phyloP scores from a whole-genome alignment of 2,329 filamentous ascomycete genomes.

The Neonectria sp. region DNA sequence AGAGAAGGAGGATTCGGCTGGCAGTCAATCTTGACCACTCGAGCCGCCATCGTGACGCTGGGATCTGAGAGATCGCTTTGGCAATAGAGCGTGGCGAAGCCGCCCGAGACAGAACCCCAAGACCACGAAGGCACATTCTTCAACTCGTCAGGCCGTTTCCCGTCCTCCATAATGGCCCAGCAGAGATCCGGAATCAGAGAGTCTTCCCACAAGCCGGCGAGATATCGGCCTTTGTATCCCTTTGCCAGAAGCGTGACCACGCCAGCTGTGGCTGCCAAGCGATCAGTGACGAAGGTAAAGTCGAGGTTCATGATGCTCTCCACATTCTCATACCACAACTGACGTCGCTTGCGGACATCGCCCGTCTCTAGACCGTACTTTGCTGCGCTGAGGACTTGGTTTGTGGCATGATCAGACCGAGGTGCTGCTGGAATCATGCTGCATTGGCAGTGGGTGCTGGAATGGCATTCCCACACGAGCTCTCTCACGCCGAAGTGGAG shows the following conservation, averaged over 20 bases:
- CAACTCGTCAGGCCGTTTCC: conserved; percentile 24
- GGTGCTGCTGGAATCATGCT: conserved; percentile 16
- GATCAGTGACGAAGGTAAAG: conserved; percentile 33
- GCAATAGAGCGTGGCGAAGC: conserved; percentile 30
- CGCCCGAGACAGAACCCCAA: conserved; percentile 33
- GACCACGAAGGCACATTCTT: conserved; percentile 35
- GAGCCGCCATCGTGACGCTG: conserved; percentile 5
- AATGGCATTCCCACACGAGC: conserved; percentile 38
- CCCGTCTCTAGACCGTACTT: conserved; percentile 16
- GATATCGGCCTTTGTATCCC: conserved; percentile 21
- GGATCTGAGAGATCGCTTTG: conserved; percentile 25
- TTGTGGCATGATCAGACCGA: conserved; percentile 22
- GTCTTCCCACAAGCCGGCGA: conserved; percentile 36
- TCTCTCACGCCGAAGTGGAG: conserved; percentile 36
- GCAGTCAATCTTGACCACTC: conserved; percentile 27
- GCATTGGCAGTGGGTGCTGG: conserved; percentile 35
- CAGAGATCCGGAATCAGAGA: conserved; percentile 31
- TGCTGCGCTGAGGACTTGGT: conserved; percentile 31
- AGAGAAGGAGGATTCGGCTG: conserved; percentile 27
- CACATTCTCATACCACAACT: conserved; percentile 36
- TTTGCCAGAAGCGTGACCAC: conserved; percentile 24
- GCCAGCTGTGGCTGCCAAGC: conserved; percentile 29
- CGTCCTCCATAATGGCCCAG: conserved; percentile 30
- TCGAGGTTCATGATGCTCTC: conserved; percentile 35
- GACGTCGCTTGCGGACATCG: conserved; percentile 6